phyloP scores from a whole-genome alignment of 1,284 basidiomycete species.

The Exobasidium rhododendri region DNA sequence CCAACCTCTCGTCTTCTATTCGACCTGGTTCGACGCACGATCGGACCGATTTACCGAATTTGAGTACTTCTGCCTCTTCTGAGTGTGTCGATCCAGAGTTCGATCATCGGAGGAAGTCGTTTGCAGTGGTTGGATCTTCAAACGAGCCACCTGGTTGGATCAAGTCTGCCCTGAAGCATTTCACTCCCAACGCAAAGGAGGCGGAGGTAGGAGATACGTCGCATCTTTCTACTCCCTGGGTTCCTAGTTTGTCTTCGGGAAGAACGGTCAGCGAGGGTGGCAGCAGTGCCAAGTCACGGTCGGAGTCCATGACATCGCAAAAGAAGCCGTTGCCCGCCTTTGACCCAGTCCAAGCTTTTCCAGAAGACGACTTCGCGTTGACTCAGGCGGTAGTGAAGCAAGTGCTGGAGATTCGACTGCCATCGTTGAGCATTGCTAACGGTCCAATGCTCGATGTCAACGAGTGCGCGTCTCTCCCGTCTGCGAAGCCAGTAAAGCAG shows the following conservation, averaged over 20 bases:
- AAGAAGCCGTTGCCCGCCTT: background rate
- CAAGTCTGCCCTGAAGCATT: background rate
- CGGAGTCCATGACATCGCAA: background rate
- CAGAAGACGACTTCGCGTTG: background rate
- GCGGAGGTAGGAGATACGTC: background rate
- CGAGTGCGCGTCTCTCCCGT: background rate
- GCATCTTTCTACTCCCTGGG: background rate
- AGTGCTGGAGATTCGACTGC: background rate
- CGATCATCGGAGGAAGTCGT: background rate
- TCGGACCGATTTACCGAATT: background rate
- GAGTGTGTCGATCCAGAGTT: background rate
- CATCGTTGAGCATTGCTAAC: background rate
- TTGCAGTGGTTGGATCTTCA: background rate
- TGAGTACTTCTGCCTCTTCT: slow-evolving; percentile 3
- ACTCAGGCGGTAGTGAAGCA: background rate
- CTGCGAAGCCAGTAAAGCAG: background rate
- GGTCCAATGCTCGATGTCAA: background rate
- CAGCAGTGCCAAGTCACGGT: background rate
- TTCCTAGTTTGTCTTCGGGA: background rate
- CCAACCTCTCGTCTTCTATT: background rate
- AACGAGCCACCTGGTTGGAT: background rate
- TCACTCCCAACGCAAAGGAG: background rate
- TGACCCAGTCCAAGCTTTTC: no score
- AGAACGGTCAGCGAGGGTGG: background rate
- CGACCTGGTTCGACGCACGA: background rate